Conservation (phyloP, 352 stramenopile genomes). For the Phytophthora macrochlamydospora region DNA sequence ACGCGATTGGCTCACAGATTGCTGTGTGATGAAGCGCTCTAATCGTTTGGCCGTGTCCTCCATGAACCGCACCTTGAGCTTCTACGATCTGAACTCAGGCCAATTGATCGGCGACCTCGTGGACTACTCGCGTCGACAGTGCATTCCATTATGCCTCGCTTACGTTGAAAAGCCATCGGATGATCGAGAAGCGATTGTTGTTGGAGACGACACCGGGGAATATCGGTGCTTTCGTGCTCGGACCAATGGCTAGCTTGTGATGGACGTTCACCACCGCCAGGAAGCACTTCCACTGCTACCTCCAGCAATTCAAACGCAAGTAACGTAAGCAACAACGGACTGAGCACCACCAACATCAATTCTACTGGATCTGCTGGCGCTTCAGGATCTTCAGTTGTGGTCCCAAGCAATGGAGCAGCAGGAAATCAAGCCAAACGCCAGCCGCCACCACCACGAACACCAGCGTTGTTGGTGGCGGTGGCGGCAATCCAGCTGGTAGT, state of each 20-base stretch:
- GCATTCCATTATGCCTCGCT: slow-evolving; percentile 78
- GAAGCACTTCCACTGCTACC: slow-evolving; percentile 13
- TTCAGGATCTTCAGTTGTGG: slow-evolving; percentile 8
- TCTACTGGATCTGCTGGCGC: slow-evolving; percentile 7
- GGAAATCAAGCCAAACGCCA: slow-evolving; percentile 18
- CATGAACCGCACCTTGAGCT: slow-evolving; percentile 76
- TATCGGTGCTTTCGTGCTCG: slow-evolving; percentile 76
- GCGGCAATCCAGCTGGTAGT: slow-evolving; percentile 48
- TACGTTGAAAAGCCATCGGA: slow-evolving; percentile 82
- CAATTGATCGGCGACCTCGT: slow-evolving; percentile 75
- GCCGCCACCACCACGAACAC: slow-evolving; percentile 20
- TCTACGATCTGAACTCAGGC: slow-evolving; percentile 77
- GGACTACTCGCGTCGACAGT: slow-evolving; percentile 80
- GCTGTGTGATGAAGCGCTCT: slow-evolving; percentile 78
- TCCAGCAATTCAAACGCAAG: slow-evolving; percentile 19
- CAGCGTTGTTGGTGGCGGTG: slow-evolving; percentile 14
- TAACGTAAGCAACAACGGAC: slow-evolving; percentile 5
- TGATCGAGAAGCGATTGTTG: slow-evolving; percentile 72
- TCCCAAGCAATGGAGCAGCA: slow-evolving; percentile 6
- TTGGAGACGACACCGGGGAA: slow-evolving; percentile 81
- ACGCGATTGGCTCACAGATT: slow-evolving; percentile 83
- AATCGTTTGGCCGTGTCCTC: slow-evolving; percentile 82
- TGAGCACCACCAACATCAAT: slow-evolving; percentile 3
- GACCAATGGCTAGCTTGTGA: slow-evolving; percentile 74
- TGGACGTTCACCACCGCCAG: slow-evolving; percentile 48